Evolutionary conservation across 2,329 filamentous ascomycete species (phyloP), one percentile per base, ranked within the genome.

Genomic region (Massarina eburnea): DNA sequence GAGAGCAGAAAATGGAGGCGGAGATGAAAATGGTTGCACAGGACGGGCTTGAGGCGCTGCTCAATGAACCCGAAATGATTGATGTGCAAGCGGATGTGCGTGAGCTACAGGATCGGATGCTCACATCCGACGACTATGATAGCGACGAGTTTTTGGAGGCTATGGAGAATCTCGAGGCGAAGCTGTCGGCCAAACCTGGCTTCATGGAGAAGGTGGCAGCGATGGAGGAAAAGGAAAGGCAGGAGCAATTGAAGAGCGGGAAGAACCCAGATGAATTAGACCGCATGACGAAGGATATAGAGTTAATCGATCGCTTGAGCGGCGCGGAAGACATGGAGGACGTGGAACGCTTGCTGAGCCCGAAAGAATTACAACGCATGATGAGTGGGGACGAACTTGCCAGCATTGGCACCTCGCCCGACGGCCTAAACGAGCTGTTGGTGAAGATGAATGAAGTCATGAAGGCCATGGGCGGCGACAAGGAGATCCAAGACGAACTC

Each of bases 51-150:
- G 56, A 62, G 22, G 50, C 61, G 17, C 34, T 68, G 24, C 50
- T 67, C 21, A 45, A 66, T 7, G 63, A 69, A 24, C 63, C 67
- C 4, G 58, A 61, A 3, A 46, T 65, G 3, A 56, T 42, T 9
- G 50, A 59, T 17, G 57, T 52, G 3, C 55, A 43, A 29, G 47
- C 46, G 5, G 61, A 63, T 14, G 39, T 69, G 8, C 49, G 49
- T 26, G 55, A 58, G 12, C 51, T 65, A 18, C 55, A 62, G 38
- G 55, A 53, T 10, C 57, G 48, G 29, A 43, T 68, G 21, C 51
- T 58, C 1, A 54, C 62, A 17, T 26, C 51, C 8, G 52, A 57
- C 4, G 54, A 59, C 24, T 41, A 54, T 10, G 52, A 59, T 12
- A 50, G 49, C 12, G 45, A 55, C 1, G 61, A 62, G 14, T 62